phyloP scores from a whole-genome alignment of 2,329 filamentous ascomycete genomes.

The Chaetomiaceae sp. region DNA sequence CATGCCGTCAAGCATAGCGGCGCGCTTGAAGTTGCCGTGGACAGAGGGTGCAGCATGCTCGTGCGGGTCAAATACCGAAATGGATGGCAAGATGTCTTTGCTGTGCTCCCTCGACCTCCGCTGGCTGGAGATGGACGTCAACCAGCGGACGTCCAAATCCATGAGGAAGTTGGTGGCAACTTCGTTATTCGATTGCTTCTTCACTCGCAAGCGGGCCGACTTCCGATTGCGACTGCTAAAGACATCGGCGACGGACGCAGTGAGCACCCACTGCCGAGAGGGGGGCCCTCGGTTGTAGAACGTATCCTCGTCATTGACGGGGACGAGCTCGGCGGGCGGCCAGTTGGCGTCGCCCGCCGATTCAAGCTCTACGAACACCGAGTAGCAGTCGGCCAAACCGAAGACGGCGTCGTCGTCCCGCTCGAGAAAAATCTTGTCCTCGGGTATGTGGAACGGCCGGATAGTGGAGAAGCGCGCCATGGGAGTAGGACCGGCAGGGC shows the following conservation, averaged over 20 bases:
- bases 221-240: conserved; percentile 33
- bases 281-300: conserved; percentile 24
- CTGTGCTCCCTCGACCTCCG: conserved; percentile 31
- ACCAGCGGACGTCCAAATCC: conserved; percentile 44
- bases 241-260: conserved; percentile 36
- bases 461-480: conserved; percentile 43
- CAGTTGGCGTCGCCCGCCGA: conserved; percentile 43
- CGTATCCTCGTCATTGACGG: conserved; percentile 24
- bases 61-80: conserved; percentile 36
- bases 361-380: conserved; percentile 46
- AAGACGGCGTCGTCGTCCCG: conserved; percentile 41
- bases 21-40: conserved; percentile 30
- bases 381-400: conserved; percentile 45
- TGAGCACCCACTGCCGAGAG: conserved; percentile 34
- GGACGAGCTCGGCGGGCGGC: conserved; percentile 44
- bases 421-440: conserved; percentile 45
- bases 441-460: conserved; percentile 47
- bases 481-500: conserved; percentile 37
- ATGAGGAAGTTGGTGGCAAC: conserved; percentile 40
- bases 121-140: conserved; percentile 34
- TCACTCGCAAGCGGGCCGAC: conserved; percentile 30
- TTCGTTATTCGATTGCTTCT: conserved; percentile 29
- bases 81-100: conserved; percentile 37
- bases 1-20: conserved; percentile 14
- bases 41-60: conserved; percentile 25